Base-by-base conservation (phyloP, 2,329 filamentous ascomycete genomes). In the Fusarium albosuccineum region DNA sequence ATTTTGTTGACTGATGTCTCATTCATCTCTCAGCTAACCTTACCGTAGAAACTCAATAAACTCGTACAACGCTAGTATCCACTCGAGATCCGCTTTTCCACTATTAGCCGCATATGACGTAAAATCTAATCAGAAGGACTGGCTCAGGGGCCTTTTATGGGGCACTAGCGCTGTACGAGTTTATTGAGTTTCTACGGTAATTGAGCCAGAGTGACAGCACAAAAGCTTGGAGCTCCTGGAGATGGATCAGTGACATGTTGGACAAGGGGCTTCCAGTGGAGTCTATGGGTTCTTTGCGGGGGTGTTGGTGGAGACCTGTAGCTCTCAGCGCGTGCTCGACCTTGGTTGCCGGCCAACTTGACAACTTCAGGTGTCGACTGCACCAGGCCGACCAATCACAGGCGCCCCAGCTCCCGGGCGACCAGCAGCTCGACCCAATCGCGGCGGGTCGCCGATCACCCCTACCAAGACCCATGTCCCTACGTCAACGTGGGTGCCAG, bases 401-500 rank as follows among this genome's bases (percentile, higher is more conserved):
- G 45, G 36, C 42, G 1, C 10, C 9, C n/a, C 9, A 45, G 37
- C 48, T 52, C 49, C 22, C 30, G 30, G 9, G 30, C 30, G 9
- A 33, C 9, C 10, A 11, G 17, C 22, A 29, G 41, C 41, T 26
- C 22, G 22, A 22, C n/a, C 40, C 40, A 42, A 42, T 42, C 16
- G 40, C 40, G 9, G 34, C 14, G 45, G 44, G 29, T 44, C 30
- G 36, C 16, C 29, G 50, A 66, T 68, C 48, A 51, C 57, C 36
- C 52, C 33, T 33, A 36, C 13, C 17, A 27, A 26, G 40, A 62
- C 52, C 65, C 65, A 68, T 67, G 65, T 66, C 48, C 48, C 65
- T 68, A 68, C 65, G 65, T 68, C 65, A 68, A 68, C 41, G 36
- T 36, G 48, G 48, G 45, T 59, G 16, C 26, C n/a, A 33, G 36